Base-by-base conservation (phyloP, 176 grass and related monocot genomes). In the Triticum dicoccoides region DNA sequence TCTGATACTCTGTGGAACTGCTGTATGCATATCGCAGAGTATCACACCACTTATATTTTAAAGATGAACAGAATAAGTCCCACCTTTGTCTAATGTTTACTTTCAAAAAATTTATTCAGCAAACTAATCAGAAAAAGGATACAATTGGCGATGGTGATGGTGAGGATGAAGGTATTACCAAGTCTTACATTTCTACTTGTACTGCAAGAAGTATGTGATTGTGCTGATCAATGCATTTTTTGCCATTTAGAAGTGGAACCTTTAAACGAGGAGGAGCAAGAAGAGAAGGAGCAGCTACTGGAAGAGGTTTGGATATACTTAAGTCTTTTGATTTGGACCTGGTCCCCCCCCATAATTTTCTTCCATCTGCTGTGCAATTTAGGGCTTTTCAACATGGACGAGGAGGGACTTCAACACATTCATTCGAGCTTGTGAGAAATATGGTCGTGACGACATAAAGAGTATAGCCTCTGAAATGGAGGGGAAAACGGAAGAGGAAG, bases 331-430 rank as follows among this genome's bases (percentile, higher is more conserved):
- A 81, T 65, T 69, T 79, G 76, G 62, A 88, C 59, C 62, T 69
- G 39, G 9, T 42, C 51, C 44, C 49, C 66, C 34, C 35, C 73
- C 42, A 5, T 63, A 39, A 21, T 54, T 91, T 77, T 49, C 12
- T 80, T 79, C 80, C 32, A 24, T 84, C 17, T 25, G 81, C 42
- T 69, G 34, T 78, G 44, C 23, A 83, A 73, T 34, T 73, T 84
- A 95, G 93, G 93, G 93, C 11, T 95, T 95, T 73, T 86, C 91
- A 79, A 92, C 93, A 82, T 95, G 93, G 93, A 89, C 93, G 24
- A 91, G 86, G 72, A 95, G 91, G 79, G 93, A 95, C 86, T 92
- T 95, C 65, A 95, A 95, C 86, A 87, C 93, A 58, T 95, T 95
- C 76, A 88, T 89, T 75, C 86, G 93, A 85, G 93, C 93, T 39